Base-by-base conservation (phyloP, 2,329 filamentous ascomycete species). In the Metarhizium rileyi region DNA sequence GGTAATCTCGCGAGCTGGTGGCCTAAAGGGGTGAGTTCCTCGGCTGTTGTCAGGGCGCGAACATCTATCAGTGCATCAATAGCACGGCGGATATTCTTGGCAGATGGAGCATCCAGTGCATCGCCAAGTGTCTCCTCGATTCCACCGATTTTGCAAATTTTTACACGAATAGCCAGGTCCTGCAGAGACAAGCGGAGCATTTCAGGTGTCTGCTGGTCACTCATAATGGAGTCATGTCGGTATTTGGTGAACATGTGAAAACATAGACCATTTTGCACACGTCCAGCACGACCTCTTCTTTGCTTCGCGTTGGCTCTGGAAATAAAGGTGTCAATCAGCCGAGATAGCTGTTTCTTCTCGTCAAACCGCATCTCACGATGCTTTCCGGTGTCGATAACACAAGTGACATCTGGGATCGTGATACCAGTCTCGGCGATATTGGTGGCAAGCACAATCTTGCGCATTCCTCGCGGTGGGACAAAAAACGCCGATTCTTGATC, bases 391-490 rank as follows among this genome's bases (percentile, higher is more conserved):
- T 98, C 93, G 51, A 98, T 86, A 43, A 98, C 93, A 59, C 90
- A 95, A 0, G 93, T 97, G 27, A 98, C 88, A 63, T 98, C 93
- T 1, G 93, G 93, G 56, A 98, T 98, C 0, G 93, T 98, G 62
- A 98, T 95, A 71, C 93, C 93, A 1, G 93, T 98, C 66, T 98
- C 93, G 4, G 93, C 93, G 64, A 98, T 98, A 62, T 98, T 98
- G 14, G 93, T 98, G 2, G 93, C 90, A 49, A 98, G 77, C 2
- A 98, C 91, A 55, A 98, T 93, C 70, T 98, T 98, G 54, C 90
- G 80, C 50, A 83, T 75, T 0, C 91, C 91, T 3, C 75, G 76
- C 1, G 90, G 89, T 5, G 93, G 93, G 0, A 95, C 70, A 5
- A 88, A 72, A 63, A 98, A 98, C 0, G 93, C 93, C 30, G 86